Evolutionary conservation across 768 basidiomycete species (phyloP).

Genomic region (Tricholoma flavovirens): DNA sequence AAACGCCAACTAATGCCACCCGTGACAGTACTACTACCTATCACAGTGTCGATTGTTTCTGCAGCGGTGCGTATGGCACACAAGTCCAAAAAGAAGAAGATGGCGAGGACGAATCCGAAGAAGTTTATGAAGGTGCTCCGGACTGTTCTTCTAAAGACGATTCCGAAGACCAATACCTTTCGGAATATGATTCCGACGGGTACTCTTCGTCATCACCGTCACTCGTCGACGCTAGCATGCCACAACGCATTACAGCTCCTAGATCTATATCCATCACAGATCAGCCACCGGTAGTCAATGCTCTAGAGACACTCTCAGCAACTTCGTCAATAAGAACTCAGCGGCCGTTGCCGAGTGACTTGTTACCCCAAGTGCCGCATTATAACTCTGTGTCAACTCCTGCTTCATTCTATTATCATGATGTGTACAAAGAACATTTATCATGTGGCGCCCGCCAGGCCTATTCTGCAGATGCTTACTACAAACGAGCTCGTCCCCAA

Average conservation of each 20-base stretch:
- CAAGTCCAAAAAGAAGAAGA: not conserved
- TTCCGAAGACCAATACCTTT: not conserved
- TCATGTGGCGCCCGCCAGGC: not conserved
- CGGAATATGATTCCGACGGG: not conserved
- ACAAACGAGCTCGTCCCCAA: not conserved
- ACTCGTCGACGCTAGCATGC: not conserved
- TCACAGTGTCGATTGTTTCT: not conserved
- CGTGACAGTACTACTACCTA: not conserved
- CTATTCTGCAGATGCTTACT: slow-evolving; percentile 3
- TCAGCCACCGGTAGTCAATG: not conserved
- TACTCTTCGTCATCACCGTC: not conserved
- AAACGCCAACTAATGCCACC: not conserved
- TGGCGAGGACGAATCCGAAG: not conserved
- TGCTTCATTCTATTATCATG: not conserved
- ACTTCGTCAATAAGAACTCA: not conserved
- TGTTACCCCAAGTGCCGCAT: not conserved
- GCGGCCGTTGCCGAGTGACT: not conserved
- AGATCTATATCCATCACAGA: not conserved
- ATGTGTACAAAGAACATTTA: not conserved
- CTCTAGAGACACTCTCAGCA: not conserved
- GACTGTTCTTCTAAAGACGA: not conserved
- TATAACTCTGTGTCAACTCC: not conserved
- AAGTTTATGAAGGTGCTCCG: not conserved
- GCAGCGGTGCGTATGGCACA: too few relatives aligned
- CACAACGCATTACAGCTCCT: not conserved